phyloP scores from a whole-genome alignment of 2,329 filamentous ascomycete species.

The Akanthomyces uredinophilus region DNA sequence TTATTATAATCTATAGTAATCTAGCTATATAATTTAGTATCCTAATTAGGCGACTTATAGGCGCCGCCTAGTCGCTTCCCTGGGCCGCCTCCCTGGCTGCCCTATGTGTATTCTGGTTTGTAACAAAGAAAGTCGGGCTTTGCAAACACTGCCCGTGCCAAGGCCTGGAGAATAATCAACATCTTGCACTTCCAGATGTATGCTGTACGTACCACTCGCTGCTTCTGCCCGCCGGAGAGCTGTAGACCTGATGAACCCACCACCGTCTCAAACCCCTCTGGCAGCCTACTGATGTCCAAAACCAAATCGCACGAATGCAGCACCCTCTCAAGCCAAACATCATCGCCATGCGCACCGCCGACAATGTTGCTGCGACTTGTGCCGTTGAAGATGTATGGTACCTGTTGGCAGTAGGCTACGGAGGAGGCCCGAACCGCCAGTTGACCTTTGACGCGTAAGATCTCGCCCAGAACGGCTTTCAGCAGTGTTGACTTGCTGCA shows the following conservation, averaged over 20 bases:
- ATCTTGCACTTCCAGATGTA: background rate
- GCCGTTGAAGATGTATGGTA: slow-evolving; percentile 6
- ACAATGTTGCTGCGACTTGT: slow-evolving; percentile 1
- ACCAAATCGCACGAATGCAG: slow-evolving; percentile 2
- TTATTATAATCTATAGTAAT: too few species aligned
- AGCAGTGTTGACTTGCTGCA: slow-evolving; percentile 6
- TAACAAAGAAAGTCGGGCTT: background rate
- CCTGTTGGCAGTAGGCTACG: slow-evolving; percentile 5
- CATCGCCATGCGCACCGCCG: background rate
- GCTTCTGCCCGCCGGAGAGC: slow-evolving; percentile 9
- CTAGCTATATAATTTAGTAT: too few species aligned
- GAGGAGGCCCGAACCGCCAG: background rate
- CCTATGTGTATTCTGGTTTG: too few species aligned
- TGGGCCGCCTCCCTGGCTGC: too few species aligned
- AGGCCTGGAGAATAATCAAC: slow-evolving; percentile 15
- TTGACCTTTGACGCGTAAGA: background rate
- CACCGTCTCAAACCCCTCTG: background rate
- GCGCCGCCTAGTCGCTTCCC: too few species aligned
- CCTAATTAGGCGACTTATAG: too few species aligned
- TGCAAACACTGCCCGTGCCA: background rate
- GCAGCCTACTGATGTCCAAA: background rate
- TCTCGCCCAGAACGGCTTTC: slow-evolving; percentile 1
- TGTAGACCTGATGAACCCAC: slow-evolving; percentile 7
- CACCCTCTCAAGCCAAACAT: background rate
- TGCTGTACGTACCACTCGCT: background rate